Conservation (phyloP, 2,329 filamentous ascomycete genomes). For the Byssochlamys sp. region DNA sequence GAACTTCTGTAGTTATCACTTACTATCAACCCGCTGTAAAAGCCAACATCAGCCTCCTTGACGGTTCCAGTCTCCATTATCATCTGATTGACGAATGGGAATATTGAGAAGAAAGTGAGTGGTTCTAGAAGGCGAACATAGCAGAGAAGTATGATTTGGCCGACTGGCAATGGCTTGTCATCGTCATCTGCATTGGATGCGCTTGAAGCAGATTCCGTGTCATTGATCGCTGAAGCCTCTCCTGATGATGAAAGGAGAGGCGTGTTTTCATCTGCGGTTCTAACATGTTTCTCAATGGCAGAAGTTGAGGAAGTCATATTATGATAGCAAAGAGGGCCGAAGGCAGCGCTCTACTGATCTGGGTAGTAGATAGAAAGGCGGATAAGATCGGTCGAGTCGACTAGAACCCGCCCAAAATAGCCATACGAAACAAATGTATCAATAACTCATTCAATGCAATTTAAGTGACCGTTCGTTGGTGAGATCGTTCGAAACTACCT, state of each 20-base stretch:
- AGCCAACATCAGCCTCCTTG: constrained; percentile 59
- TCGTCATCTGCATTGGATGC: constrained; percentile 18
- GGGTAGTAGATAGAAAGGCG: too few species aligned
- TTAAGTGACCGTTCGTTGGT: neutral
- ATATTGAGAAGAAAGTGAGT: constrained; percentile 73
- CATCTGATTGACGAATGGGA: constrained; percentile 74
- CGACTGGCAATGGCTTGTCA: constrained; percentile 46
- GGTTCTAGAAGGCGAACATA: constrained; percentile 65
- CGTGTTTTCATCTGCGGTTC: neutral
- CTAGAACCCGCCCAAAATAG: neutral
- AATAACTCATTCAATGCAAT: neutral
- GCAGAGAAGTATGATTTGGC: constrained; percentile 65
- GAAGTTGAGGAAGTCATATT: neutral
- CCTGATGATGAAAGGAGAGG: neutral
- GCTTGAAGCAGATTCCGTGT: neutral
- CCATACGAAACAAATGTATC: neutral
- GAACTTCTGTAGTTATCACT: constrained; percentile 21
- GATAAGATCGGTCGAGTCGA: neutral
- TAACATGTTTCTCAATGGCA: neutral
- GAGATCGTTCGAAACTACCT: neutral
- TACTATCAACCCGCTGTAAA: constrained; percentile 69
- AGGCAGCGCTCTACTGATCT: neutral
- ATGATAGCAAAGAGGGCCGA: neutral
- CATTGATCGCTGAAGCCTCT: neutral
- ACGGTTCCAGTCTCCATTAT: constrained; percentile 56